Percentiles rank a stretch among this genome's conserved stretches.
These are phyloP conservation scores for Fusarium sp. DNA, from an alignment of 2,329 filamentous ascomycete genomes.

Conservation along the genomic window DNA sequence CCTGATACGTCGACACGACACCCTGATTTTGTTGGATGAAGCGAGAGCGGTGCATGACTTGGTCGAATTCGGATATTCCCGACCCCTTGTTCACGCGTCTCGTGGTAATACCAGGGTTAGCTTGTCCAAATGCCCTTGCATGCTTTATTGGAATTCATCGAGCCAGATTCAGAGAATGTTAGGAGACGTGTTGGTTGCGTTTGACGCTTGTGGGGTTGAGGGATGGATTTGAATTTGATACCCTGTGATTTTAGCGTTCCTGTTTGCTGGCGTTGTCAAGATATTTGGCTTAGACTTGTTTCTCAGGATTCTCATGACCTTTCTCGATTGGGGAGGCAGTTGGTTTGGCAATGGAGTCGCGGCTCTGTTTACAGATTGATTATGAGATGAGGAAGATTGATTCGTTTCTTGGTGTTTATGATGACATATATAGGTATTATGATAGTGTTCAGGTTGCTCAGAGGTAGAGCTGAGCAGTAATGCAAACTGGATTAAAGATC, in stretches of 20 bases:
- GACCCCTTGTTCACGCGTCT: background rate
- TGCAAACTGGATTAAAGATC: slow-evolving; percentile 17
- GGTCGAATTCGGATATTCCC: slow-evolving; percentile 1
- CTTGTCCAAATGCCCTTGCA: slow-evolving; percentile 4
- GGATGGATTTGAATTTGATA: slow-evolving; percentile 46
- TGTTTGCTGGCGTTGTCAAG: slow-evolving; percentile 31
- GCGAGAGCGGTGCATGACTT: background rate
- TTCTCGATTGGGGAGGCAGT: slow-evolving; percentile 19
- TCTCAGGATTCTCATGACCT: slow-evolving; percentile 39
- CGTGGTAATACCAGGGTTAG: background rate
- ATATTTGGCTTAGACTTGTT: slow-evolving; percentile 41
- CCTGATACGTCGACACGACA: slow-evolving; percentile 45
- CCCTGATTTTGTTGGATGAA: slow-evolving; percentile 41
- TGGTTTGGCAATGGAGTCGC: slow-evolving; percentile 38
- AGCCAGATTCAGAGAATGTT: slow-evolving; percentile 12
- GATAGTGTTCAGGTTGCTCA: slow-evolving; percentile 12
- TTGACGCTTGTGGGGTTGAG: slow-evolving; percentile 27
- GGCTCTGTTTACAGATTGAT: slow-evolving; percentile 43
- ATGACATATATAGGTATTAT: slow-evolving; percentile 24
- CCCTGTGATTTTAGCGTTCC: slow-evolving; percentile 37
- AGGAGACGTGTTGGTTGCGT: slow-evolving; percentile 26
- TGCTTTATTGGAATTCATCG: slow-evolving; percentile 14
- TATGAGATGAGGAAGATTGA: slow-evolving; percentile 24
- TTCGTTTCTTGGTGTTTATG: slow-evolving; percentile 23
- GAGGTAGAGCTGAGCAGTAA: slow-evolving; percentile 24